A percentile compares a stretch with the other conserved stretches of the same genome.
Conservation (phyloP, 2,329 filamentous ascomycete genomes). For the Talaromyces pinophilus region DNA sequence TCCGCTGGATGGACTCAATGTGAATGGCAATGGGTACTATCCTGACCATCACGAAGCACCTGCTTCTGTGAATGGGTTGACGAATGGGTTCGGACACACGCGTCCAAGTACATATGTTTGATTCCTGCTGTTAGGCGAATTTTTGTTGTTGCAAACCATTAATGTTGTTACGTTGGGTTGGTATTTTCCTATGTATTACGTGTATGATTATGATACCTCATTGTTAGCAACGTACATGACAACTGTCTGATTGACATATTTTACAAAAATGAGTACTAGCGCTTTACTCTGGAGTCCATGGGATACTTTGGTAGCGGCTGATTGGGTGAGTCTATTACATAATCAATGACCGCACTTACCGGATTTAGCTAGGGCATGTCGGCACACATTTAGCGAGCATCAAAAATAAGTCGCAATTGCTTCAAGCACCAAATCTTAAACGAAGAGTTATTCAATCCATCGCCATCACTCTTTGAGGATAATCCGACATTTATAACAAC, state of each 20-base stretch:
- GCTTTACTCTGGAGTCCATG: neutral
- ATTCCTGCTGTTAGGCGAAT: constrained; percentile 23
- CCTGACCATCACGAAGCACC: constrained; percentile 26
- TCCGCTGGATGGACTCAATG: constrained; percentile 27
- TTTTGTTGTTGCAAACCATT: constrained; percentile 9
- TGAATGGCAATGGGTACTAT: constrained; percentile 36
- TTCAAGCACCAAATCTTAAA: neutral
- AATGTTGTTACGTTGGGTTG: constrained; percentile 34
- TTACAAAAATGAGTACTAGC: neutral
- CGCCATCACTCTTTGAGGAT: constrained; percentile 54
- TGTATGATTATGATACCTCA: constrained; percentile 49
- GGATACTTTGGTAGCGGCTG: neutral
- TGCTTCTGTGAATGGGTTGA: constrained; percentile 34
- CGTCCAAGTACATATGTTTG: constrained; percentile 46
- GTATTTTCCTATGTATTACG: constrained; percentile 33
- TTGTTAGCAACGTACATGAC: constrained; percentile 23
- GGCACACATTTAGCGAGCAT: constrained; percentile 22
- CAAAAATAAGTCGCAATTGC: constrained; percentile 14
- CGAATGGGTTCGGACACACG: constrained; percentile 40
- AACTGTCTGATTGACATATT: neutral
- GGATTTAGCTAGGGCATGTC: constrained; percentile 19
- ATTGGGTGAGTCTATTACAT: neutral
- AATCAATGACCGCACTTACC: neutral
- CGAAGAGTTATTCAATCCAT: constrained; percentile 11
- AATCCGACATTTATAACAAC: constrained; percentile 49